Evolutionary conservation across 208 protist genomes (phyloP), one percentile per base, ranked within the genome.

Genomic region (Porcisia deanei): DNA sequence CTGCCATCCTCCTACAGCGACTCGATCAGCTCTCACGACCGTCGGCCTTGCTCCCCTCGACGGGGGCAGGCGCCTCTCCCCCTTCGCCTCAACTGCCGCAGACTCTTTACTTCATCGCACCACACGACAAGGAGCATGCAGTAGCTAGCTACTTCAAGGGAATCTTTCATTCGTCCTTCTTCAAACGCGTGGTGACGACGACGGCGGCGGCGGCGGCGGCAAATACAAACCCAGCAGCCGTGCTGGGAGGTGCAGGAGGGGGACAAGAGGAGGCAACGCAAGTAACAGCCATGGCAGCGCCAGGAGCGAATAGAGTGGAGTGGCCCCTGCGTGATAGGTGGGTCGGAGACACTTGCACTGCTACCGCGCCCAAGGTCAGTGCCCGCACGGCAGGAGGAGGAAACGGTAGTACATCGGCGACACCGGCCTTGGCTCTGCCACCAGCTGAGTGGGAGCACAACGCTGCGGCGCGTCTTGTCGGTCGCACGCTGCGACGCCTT

Each of bases 111-210:
- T 90, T 91, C 73, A 77, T 74, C 6, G 76, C 87, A 4, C 85
- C 89, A 6, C 74, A 79, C 18, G 77, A 90, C 52, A 88, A 85
- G 73, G 63, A 63, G 1, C 57, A 81, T 75, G 76, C 78, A 25
- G 85, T 87, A 10, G 49, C 79, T 4, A 61, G 78, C 22, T 91
- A 91, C 76, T 93, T 95, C 76, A 91, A 88, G 18, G 88, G 85
- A 18, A 73, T 90, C 10, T 91, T 87, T 71, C 52, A 88, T 61
- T 79, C 85, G 3, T 80, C 73, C 5, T 92, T 87, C 69, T 81
- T 94, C 39, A 16, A 53, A 39, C 69, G 68, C 49, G 75, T 85
- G 9, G 30, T 74, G 53, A 9, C 37, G 8, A 53, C 34, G 18
- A 57, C 55, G 2, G 10, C 55, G 25, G 54, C 30, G 7, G 59